Conservation (phyloP, 176 grass and related monocot genomes). For the Pontederia crassipes region DNA sequence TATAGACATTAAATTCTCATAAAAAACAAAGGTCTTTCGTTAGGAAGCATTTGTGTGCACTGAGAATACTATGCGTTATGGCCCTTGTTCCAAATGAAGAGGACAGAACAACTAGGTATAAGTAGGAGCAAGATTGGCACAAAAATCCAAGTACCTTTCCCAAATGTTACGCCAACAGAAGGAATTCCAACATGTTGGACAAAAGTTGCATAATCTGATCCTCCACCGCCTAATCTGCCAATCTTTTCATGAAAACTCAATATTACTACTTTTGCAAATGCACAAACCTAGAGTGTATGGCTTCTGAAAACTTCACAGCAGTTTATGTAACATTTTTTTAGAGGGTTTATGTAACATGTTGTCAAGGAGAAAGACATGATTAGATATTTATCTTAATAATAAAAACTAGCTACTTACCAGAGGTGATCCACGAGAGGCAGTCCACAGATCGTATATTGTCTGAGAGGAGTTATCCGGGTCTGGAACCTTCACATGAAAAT, state of each 20-base stretch:
- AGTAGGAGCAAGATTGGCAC: neutral
- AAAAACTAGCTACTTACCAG: constrained; percentile 29
- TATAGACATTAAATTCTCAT: too few species aligned
- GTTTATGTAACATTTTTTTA: neutral
- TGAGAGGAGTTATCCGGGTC: constrained; percentile 81
- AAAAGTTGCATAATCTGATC: constrained; percentile 61
- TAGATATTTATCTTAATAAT: neutral
- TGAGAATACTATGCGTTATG: too few species aligned
- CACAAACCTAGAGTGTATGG: too few species aligned
- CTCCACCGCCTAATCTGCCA: constrained; percentile 47
- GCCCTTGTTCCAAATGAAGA: neutral
- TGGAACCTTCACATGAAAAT: constrained; percentile 50
- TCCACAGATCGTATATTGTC: constrained; percentile 55
- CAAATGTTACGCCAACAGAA: constrained; percentile 50
- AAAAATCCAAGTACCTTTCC: constrained; percentile 30
- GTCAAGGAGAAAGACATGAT: neutral
- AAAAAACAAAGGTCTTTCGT: too few species aligned
- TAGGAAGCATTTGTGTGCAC: too few species aligned
- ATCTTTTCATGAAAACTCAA: constrained; percentile 26
- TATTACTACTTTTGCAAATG: neutral
- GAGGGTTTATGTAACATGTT: neutral
- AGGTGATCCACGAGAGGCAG: constrained; percentile 26
- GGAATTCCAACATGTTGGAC: constrained; percentile 68
- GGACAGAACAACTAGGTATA: too few species aligned
- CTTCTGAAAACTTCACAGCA: too few species aligned